Evolutionary conservation across 768 basidiomycete genomes (phyloP), one percentile per base, ranked within the genome.

Genomic region (Trametes punicea): DNA sequence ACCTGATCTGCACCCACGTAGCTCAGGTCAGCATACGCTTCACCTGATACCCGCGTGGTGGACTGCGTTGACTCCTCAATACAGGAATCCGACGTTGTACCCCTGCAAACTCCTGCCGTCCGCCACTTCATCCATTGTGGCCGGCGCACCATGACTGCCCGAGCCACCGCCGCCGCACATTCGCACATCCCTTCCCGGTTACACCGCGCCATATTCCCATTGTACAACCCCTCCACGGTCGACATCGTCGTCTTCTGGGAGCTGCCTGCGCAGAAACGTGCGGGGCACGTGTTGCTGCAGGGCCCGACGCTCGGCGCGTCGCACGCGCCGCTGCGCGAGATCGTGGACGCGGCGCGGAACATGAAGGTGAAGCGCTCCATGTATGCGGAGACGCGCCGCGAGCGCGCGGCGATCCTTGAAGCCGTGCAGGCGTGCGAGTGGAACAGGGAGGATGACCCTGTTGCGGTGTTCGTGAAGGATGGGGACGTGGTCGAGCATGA

Each of bases 381-480:
- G 81, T 98, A 93, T 66, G 92, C 91, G 20, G 93, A 98, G 74
- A 96, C 93, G 4, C 82, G 81, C 58, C 77, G 87, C 45, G 85
- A 93, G 70, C 83, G 83, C 65, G 68, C 70, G 61, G 82, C 84
- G 47, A 72, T 95, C 29, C 65, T 95, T 48, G 75, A 82, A 46
- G 82, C 84, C 8, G 78, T 97, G 38, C 75, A 82, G 31, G 70
- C 75, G 4, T 86, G 85, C 57, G 83, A 87, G 67, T 87, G 93
- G 83, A 92, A 92, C 59, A 64, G 70, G 13, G 90, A 94, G 70
- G 87, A 82, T 76, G 82, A 93, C 65, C 92, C 93, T 6, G 55
- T 88, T 2, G 75, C 79, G 6, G 73, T 88, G 30, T 70, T 70
- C 2, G 61, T 84, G n/a, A 70, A 76, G 51, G 77, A 78, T 56